Conservation (phyloP, 805 yeast species). For the Ogataea siamensis region DNA sequence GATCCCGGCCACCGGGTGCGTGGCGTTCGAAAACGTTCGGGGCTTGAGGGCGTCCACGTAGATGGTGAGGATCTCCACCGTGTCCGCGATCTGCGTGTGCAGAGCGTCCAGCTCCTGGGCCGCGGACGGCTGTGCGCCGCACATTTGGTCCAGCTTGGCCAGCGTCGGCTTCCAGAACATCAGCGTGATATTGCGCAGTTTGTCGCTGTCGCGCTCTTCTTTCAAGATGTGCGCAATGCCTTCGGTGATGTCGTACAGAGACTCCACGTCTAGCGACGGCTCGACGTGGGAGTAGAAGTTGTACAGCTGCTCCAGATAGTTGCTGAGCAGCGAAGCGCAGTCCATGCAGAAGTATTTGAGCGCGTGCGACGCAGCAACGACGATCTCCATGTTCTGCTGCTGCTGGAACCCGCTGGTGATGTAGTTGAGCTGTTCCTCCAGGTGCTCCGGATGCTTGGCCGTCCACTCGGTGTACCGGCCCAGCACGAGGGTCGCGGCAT, state of each 20-base stretch:
- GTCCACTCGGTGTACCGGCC: slow-evolving; percentile 99
- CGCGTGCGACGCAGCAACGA: slow-evolving; percentile 89
- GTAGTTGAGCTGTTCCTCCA: slow-evolving; percentile 81
- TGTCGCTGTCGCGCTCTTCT: slow-evolving; percentile 50
- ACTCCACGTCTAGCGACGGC: slow-evolving; percentile 58
- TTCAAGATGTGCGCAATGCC: slow-evolving; percentile 84
- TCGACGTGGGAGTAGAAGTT: slow-evolving; percentile 62
- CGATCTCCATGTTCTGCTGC: slow-evolving; percentile 43
- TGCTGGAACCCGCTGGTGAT: slow-evolving; percentile 70
- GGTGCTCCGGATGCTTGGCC: slow-evolving; percentile 72
- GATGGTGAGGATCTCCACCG: slow-evolving; percentile 64
- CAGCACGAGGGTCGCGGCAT: slow-evolving; percentile 87
- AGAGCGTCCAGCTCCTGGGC: slow-evolving; percentile 34
- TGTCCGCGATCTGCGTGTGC: slow-evolving; percentile 59
- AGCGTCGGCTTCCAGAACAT: slow-evolving; percentile 70
- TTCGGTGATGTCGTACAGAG: slow-evolving; percentile 78
- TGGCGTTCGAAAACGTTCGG: slow-evolving; percentile 32
- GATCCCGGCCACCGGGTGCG: slow-evolving; percentile 51
- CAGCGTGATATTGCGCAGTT: slow-evolving; percentile 50
- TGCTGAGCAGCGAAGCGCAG: slow-evolving; percentile 65
- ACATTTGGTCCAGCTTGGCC: slow-evolving; percentile 38
- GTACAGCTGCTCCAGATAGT: slow-evolving; percentile 71
- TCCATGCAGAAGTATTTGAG: slow-evolving; percentile 93
- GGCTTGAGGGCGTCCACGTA: slow-evolving; percentile 59
- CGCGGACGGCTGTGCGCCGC: slow-evolving; percentile 12